Conservation (phyloP, 2,329 filamentous ascomycete genomes). For the Hymenoscyphus fructigenus region DNA sequence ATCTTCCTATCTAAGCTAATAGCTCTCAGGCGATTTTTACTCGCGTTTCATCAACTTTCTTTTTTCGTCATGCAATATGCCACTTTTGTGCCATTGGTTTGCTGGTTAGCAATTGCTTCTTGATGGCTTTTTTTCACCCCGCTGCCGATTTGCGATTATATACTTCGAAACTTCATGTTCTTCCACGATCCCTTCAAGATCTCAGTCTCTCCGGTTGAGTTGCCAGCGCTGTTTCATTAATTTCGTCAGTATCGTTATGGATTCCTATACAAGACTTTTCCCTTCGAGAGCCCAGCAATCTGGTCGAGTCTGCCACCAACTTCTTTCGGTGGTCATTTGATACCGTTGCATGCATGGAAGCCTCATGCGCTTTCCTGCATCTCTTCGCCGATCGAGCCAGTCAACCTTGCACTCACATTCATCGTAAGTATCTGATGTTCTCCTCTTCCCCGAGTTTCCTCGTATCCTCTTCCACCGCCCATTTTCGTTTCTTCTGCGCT, state of each 20-base stretch:
- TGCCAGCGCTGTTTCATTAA: background rate
- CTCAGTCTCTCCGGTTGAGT: background rate
- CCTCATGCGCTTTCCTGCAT: conserved; percentile 1
- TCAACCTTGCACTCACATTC: background rate
- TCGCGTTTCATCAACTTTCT: no score
- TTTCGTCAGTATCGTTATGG: background rate
- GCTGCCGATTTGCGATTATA: no score
- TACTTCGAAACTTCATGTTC: background rate
- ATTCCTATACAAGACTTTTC: background rate
- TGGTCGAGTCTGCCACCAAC: background rate
- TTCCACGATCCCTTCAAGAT: background rate
- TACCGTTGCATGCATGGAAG: background rate
- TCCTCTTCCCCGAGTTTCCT: background rate
- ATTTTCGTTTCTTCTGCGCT: background rate
- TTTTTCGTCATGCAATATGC: no score
- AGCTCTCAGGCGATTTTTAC: no score
- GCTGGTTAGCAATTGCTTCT: no score
- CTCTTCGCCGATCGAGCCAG: background rate
- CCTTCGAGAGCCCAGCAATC: background rate
- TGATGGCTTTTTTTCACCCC: no score
- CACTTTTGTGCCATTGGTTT: no score
- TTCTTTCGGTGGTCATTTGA: background rate
- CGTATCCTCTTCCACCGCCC: background rate
- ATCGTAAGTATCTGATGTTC: background rate
- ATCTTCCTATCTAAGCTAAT: background rate